phyloP scores from a whole-genome alignment of 2,329 filamentous ascomycete species.

The Alternaria sp. region DNA sequence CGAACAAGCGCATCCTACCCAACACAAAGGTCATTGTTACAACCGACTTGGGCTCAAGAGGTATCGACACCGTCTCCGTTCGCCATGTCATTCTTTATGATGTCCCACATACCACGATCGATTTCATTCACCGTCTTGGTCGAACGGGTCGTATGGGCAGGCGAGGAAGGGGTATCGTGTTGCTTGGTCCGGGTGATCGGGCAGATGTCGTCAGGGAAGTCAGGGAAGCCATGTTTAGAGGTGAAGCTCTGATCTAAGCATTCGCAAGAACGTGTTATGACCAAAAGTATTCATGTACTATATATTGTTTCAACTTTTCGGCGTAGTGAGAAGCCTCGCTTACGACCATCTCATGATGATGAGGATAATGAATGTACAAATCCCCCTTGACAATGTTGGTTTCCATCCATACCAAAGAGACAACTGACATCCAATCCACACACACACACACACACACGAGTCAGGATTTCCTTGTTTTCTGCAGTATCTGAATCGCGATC shows the following conservation, averaged over 20 bases:
- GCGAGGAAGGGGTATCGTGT: conserved; percentile 85
- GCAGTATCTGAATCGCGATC: neutral
- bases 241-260: conserved; percentile 57
- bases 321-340: too few species aligned
- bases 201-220: conserved; percentile 93
- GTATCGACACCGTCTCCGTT: conserved; percentile 93
- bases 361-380: neutral
- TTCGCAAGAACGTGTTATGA: neutral
- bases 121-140: conserved; percentile 96
- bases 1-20: conserved; percentile 61
- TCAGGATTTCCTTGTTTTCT: neutral
- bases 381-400: neutral
- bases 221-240: conserved; percentile 72
- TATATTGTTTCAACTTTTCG: neutral
- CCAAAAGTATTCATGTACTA: conserved; percentile 1
- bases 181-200: conserved; percentile 88
- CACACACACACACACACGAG: neutral
- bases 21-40: conserved; percentile 93
- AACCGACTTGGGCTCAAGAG: conserved; percentile 89
- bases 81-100: conserved; percentile 94
- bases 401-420: too few species aligned
- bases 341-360: neutral
- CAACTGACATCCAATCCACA: neutral
- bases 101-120: conserved; percentile 96
- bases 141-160: conserved; percentile 92